phyloP scores from a whole-genome alignment of 2,329 filamentous ascomycete genomes.

The Aspergillus sp. region DNA sequence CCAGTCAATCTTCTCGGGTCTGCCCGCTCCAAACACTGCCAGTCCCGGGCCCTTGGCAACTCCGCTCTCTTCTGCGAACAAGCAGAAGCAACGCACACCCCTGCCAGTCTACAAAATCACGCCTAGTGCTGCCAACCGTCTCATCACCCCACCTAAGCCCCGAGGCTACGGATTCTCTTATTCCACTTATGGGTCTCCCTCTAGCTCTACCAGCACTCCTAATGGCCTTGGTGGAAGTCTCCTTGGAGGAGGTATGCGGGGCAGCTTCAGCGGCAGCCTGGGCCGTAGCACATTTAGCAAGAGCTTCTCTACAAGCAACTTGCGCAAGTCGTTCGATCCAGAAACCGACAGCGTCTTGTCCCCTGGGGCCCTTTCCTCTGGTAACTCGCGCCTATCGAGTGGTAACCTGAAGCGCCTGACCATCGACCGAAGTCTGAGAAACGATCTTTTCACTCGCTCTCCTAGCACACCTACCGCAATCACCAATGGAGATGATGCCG shows the following conservation, averaged over 20 bases:
- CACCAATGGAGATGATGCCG: conserved; percentile 44
- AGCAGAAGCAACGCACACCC: conserved; percentile 75
- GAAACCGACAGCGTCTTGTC: conserved; percentile 79
- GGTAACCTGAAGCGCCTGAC: conserved; percentile 83
- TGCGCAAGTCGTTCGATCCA: conserved; percentile 76
- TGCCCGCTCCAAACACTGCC: conserved; percentile 62
- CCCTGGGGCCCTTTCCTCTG: conserved; percentile 79
- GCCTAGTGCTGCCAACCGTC: conserved; percentile 73
- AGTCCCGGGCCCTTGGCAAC: conserved; percentile 89
- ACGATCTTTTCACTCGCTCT: conserved; percentile 55
- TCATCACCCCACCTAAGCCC: conserved; percentile 79
- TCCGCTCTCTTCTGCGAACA: conserved; percentile 74
- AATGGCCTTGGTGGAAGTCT: conserved; percentile 67
- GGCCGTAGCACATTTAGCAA: conserved; percentile 70
- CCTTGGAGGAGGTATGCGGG: conserved; percentile 42
- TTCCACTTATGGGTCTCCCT: conserved; percentile 84
- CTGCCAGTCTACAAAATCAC: conserved; percentile 86
- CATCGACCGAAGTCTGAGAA: conserved; percentile 84
- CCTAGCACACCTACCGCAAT: conserved; percentile 34
- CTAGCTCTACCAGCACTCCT: conserved; percentile 68
- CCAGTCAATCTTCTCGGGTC: conserved; percentile 76
- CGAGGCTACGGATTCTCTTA: conserved; percentile 87
- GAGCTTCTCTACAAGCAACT: conserved; percentile 83
- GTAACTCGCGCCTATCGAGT: conserved; percentile 63
- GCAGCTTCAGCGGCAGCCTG: conserved; percentile 54